Evolutionary conservation across 306 rosid genomes (phyloP).

Genomic region (Rubus parviflorus): DNA sequence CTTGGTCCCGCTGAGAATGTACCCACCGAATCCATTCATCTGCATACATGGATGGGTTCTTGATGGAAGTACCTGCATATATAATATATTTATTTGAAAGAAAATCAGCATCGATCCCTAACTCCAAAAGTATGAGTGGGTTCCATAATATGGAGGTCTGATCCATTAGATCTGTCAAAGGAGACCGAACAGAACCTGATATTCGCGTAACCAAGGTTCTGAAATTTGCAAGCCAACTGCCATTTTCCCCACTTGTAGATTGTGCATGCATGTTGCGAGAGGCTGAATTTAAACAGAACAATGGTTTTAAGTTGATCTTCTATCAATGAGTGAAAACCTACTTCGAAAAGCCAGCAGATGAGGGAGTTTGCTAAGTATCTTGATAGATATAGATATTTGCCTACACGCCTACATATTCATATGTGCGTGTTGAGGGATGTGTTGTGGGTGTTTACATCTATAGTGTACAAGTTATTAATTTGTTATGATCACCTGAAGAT

Average conservation of each 20-base stretch:
- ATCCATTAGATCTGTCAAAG: not conserved
- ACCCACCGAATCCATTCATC: conserved; percentile 91
- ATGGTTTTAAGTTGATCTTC: not conserved
- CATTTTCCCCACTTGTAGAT: conserved; percentile 76
- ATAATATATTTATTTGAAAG: conserved; percentile 25
- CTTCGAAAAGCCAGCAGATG: not conserved
- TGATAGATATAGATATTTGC: not conserved
- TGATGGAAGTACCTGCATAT: conserved; percentile 83
- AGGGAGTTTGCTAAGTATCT: not conserved
- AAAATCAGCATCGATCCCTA: not conserved
- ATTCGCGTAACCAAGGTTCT: conserved; percentile 99
- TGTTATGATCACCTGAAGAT: conserved; percentile 63
- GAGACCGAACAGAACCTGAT: conserved; percentile 61
- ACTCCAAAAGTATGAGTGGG: not conserved
- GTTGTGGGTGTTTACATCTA: too few species aligned
- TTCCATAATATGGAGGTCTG: not conserved
- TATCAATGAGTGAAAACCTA: not conserved
- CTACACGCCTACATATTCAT: not conserved
- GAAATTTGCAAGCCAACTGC: conserved; percentile 92
- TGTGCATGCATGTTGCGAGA: conserved; percentile 92
- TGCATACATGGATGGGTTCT: conserved; percentile 94
- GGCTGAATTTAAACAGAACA: conserved; percentile 49
- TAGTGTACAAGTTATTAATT: not conserved
- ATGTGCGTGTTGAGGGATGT: too few species aligned
- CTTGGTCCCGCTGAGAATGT: conserved; percentile 88